Evolutionary conservation across 352 stramenopile species (phyloP), one percentile per base, ranked within the genome.

Genomic region (Globisporangium echinulatum): DNA sequence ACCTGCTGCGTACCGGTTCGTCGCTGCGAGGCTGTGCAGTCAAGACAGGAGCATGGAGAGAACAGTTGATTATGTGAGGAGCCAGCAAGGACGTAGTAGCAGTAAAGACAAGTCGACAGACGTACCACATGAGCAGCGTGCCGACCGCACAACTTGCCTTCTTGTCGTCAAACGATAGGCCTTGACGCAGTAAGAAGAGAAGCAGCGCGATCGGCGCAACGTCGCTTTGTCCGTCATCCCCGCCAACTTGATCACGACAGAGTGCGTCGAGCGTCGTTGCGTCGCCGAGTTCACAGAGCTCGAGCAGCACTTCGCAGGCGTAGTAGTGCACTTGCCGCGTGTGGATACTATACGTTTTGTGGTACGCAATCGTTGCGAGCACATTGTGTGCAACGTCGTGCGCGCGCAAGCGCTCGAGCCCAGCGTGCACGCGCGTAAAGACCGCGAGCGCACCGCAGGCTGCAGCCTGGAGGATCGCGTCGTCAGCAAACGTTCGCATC

Each of bases 261-360:
- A 93, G 70, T 47, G 75, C 58, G 43, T 73, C 69, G 14, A 88
- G 61, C 36, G 81, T 87, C 33, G 71, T 69, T 11, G 64, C 57
- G 58, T 93, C 83, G 8, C 75, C 78, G 7, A 89, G 61, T 50
- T 93, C 83, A 50, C 80, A 87, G 39, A 93, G 68, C 49, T 90
- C 78, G 8, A 90, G 63, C 25, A 92, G 52, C 44, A 92, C 81
- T 87, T 94, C 82, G 42, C 76, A 87, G 1, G 79, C 81, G 56
- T 92, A 92, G 68, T 88, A 94, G 50, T 92, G 82, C 13, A 94
- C 82, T 67, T 94, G 84, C 0, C 84, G 80, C 2, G 84, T 92
- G 69, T 94, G 82, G 4, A 92, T 78, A 52, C 80, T 91, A 60
- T 92, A 91, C 0, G 75, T 76, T 59, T 92, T 89, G 71, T 94